Base-by-base conservation (phyloP, 176 grass and related monocot genomes). In the Saccharum spontaneum region DNA sequence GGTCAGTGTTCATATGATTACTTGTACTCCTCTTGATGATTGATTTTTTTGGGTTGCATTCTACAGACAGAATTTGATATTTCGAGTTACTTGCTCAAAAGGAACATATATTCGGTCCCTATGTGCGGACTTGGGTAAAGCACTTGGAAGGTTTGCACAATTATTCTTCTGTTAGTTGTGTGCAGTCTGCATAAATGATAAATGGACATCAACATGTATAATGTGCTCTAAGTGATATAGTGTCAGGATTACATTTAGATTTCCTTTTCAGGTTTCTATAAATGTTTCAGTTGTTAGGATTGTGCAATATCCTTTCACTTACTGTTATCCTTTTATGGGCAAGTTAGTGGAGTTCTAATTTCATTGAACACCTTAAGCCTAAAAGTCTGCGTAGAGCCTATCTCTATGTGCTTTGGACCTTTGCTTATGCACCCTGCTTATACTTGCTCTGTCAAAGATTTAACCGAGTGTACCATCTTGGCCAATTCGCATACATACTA, bases 21-120 rank as follows among this genome's bases (percentile, higher is more conserved):
- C 6, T 6, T 36, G 22, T 16, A 66, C 66, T 78, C 15, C 46
- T n/a, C n/a, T 57, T 79, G 22, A 86, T 7, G 1, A 41, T 69
- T 0, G 67, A 9, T 43, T 44, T 44, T 3, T 71, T 48, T 82
- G 18, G 22, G 22, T 23, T 60, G 55, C 55, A 60, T 60, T 67
- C 44, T 87, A 62, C 90, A 95, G 96, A 79, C 96, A 98, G 75
- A 98, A 94, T 94, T 86, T 95, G 88, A 92, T 98, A 87, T 98
- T 98, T 80, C 83, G 90, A 84, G 96, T 95, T 75, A 93, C 75
- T 64, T 98, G 97, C 84, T 98, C 97, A 72, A 98, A 98, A 86
- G 96, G 96, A 92, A 98, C 96, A 76, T 98, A 98, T 22, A 87
- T 95, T 79, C 87, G 91, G 22, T 98, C 97, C 82, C 97, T 98